Base-by-base conservation (phyloP, 768 basidiomycete genomes). In the Russula sp. region DNA sequence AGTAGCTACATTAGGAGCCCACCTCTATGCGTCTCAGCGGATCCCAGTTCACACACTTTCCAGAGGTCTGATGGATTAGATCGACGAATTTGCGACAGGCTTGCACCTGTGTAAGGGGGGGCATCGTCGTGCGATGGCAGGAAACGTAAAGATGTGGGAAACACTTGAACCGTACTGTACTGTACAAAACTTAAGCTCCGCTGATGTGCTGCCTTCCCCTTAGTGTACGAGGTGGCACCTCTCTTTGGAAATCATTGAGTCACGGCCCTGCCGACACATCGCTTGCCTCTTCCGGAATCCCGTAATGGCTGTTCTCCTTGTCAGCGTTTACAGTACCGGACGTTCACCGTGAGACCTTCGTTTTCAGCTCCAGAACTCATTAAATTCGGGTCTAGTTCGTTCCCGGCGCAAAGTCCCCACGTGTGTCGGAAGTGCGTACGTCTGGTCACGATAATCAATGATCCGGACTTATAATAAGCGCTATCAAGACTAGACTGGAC, bases 61-160 rank as follows among this genome's bases (percentile, higher is more conserved):
- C 63, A 50, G 63, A 59, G 16, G 37, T 59, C n/a, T 7, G 32
- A 5, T 55, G 49, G 47, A 64, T 64, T 20, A 64, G 27, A 35
- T 64, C 63, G 32, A 55, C 32, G 32, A 55, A 64, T 45, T 64
- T 64, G 53, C 57, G 57, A 16, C 57, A 59, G 14, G 63, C 53
- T 44, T 18, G 52, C 3, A 20, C n/a, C 8, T 39, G 47, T 11
- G 48, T 54, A 22, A 55, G 47, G 34, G 57, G 39, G 14, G 52
- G 16, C 63, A 64, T 59, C 4, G 27, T 34, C 9, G 13, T 40
- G 44, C 10, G 55, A 31, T 31, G 7, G 55, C 6, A 9, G 39
- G 22, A 18, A 55, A 35, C 34, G 11, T 20, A 39, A n/a, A 10
- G 34, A 42, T 14, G 14, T 16, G 6, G 5, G 42, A 20, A 27